phyloP scores from a whole-genome alignment of 225 moss, liverwort and hornwort genomes.

The Thuidium tamariscinum region DNA sequence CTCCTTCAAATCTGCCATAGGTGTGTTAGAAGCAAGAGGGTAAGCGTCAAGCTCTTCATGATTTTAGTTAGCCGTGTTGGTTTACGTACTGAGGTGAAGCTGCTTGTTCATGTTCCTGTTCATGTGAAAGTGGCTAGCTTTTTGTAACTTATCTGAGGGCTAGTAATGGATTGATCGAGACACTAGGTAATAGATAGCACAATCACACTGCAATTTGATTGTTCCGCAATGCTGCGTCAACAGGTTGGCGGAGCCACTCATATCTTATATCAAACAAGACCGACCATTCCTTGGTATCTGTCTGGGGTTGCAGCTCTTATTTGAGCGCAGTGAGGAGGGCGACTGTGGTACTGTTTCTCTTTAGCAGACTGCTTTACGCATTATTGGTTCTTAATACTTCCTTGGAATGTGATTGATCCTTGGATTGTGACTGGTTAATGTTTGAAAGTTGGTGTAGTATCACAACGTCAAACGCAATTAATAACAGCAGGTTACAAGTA shows the following conservation, averaged over 20 bases:
- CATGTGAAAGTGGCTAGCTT: not conserved
- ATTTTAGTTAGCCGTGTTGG: not conserved
- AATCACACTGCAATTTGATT: not conserved
- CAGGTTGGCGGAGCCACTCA: constrained; percentile 73
- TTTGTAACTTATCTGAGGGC: not conserved
- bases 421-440: not conserved
- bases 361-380: not conserved
- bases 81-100: not conserved
- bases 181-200: not conserved
- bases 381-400: not conserved
- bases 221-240: not conserved
- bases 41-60: constrained; percentile 2
- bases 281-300: constrained; percentile 97
- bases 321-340: constrained; percentile 78
- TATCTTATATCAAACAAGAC: constrained; percentile 66
- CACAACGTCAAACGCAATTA: not conserved
- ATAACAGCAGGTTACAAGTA: not conserved
- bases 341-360: constrained; percentile 45
- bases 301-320: constrained; percentile 84
- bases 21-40: constrained; percentile 63
- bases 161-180: not conserved
- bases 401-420: not conserved
- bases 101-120: not conserved
- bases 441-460: not conserved
- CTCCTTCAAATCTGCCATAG: constrained; percentile 72